Percentiles rank a stretch among this genome's conserved stretches.
Conservation (phyloP, 1,284 basidiomycete genomes). For the Fistulinella cinereoalba region DNA sequence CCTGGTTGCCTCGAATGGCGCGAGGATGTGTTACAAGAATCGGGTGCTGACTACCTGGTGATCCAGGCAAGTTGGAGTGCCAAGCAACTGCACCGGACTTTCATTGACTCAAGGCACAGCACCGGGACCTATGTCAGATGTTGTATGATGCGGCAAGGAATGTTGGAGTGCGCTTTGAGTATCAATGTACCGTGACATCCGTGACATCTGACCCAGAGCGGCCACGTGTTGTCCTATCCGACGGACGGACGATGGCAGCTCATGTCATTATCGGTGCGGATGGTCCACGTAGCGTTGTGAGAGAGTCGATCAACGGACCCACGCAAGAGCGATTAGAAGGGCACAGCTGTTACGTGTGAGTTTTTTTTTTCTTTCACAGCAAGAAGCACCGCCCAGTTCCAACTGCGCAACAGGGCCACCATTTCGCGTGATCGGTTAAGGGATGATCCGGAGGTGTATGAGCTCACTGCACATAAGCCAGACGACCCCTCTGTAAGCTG, state of each 20-base stretch:
- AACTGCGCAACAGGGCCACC: constrained; percentile 31
- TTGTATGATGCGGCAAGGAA: constrained; percentile 41
- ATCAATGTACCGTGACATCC: constrained; percentile 38
- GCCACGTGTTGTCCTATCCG: constrained; percentile 32
- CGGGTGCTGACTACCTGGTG: constrained; percentile 51
- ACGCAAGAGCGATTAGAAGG: constrained; percentile 25
- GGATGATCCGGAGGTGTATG: constrained; percentile 37
- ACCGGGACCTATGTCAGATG: constrained; percentile 45
- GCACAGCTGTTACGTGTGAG: constrained; percentile 32
- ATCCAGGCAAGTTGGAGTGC: constrained; percentile 39
- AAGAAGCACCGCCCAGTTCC: neutral
- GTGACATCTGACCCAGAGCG: constrained; percentile 25
- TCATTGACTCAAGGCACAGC: constrained; percentile 31
- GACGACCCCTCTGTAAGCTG: constrained; percentile 23
- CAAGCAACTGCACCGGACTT: neutral
- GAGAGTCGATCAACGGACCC: constrained; percentile 21
- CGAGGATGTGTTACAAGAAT: constrained; percentile 51
- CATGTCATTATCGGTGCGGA: constrained; percentile 45
- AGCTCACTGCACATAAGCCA: constrained; percentile 25
- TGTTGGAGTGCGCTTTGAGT: constrained; percentile 42
- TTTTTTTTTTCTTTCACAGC: constrained; percentile 2
- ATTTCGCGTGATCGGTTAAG: constrained; percentile 39
- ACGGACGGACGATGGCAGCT: constrained; percentile 36
- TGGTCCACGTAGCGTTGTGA: constrained; percentile 36
- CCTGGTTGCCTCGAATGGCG: constrained; percentile 50